Conservation (phyloP, 1,284 basidiomycete genomes). For the Marasmius fiardii region DNA sequence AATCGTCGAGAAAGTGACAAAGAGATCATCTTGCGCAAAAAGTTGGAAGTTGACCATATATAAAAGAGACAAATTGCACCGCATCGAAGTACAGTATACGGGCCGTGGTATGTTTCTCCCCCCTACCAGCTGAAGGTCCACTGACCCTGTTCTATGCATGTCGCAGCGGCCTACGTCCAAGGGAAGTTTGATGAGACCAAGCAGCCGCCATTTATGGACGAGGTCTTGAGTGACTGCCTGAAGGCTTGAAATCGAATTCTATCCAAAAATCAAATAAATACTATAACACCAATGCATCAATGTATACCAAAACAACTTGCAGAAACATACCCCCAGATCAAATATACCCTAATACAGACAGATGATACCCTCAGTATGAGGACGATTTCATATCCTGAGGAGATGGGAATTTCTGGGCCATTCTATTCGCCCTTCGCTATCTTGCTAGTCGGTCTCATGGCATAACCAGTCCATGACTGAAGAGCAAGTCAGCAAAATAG, state of each 20-base stretch:
- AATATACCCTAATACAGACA: no score
- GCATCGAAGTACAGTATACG: constrained; percentile 66
- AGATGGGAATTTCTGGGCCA: background rate
- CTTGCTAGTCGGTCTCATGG: constrained; percentile 56
- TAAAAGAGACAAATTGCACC: constrained; percentile 55
- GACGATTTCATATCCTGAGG: background rate
- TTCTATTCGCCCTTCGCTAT: constrained; percentile 45
- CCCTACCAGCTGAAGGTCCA: background rate
- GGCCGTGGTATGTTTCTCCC: constrained; percentile 46
- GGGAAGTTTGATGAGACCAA: constrained; percentile 38
- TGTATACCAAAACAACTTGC: no score
- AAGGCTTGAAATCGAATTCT: background rate
- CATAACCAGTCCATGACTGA: constrained; percentile 86
- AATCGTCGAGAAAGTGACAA: constrained; percentile 6
- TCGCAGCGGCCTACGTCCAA: constrained; percentile 47
- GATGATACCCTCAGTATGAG: no score
- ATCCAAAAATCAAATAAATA: background rate
- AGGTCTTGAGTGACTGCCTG: constrained; percentile 40
- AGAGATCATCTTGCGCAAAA: constrained; percentile 10
- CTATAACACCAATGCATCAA: background rate
- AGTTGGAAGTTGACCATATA: constrained; percentile 70
- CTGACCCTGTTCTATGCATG: constrained; percentile 4
- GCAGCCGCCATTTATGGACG: constrained; percentile 62
- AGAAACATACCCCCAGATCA: no score
- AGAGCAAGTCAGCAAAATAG: background rate